Evolutionary conservation across 805 yeast species (phyloP), one percentile per base, ranked within the genome.

Genomic region (Schwanniomyces pseudopolymorphus): DNA sequence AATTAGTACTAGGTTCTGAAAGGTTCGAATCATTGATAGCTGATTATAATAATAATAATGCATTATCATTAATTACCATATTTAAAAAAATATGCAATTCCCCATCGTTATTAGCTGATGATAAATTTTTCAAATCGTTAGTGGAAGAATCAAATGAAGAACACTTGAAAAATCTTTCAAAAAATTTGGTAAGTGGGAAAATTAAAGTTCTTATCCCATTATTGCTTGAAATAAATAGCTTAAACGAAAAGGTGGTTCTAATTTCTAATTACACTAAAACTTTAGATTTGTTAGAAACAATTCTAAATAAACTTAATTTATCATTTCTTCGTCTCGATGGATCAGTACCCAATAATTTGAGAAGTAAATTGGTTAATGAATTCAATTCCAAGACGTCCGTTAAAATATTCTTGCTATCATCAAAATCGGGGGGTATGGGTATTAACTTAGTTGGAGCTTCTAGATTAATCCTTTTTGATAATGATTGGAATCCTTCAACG

Each of bases 401-500:
- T 3, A 81, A 86, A 58, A 85, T 84, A 0, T 89, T 94, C 54
- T 66, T 94, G 10, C 65, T 94, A 10, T 88, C 96, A 3, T 86
- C 97, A 0, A 89, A 90, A 62, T 84, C 96, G 3, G 99, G 99
- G 3, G 99, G 99, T 0, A 84, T 87, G 49, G 99, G 99, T 0
- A 71, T 94, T 36, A 94, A 94, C 58, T 70, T 94, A 27, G 78
- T 88, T 27, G 99, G 98, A 0, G 99, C 96, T 0, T 88, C 96
- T 0, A 69, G 98, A 22, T 67, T 94, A 35, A 76, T 94, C 4
- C 67, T 94, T 19, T 86, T 88, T 59, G 99, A 94, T 61, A 89
- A 94, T 52, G 98, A 94, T 59, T 94, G 99, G 99, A 94, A 94
- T 53, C 99, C 99, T 0, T 81, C 97, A 0, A 77, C 85, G 10